Conservation (phyloP, 2,329 filamentous ascomycete species). For the Monosporascus ibericus region DNA sequence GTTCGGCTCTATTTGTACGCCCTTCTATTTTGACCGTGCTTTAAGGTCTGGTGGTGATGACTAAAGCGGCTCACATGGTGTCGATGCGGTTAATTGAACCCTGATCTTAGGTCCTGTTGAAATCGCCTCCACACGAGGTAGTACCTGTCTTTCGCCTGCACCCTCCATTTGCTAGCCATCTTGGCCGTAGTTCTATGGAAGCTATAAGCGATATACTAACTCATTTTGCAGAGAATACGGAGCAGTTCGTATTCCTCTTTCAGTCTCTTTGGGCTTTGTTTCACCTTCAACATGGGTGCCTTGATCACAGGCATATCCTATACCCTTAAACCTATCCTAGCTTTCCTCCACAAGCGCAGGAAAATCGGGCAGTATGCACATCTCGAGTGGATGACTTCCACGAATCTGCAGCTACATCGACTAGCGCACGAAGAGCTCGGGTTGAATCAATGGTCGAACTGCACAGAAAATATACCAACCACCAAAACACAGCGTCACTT, state of each 20-base stretch:
- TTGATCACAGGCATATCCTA: background rate
- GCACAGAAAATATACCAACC: background rate
- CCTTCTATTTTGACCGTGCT: too few species aligned
- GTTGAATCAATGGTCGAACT: background rate
- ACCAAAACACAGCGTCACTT: background rate
- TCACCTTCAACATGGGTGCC: background rate
- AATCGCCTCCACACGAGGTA: too few species aligned
- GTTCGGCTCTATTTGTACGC: background rate
- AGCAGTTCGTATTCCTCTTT: background rate
- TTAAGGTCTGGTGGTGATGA: too few species aligned
- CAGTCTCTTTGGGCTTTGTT: background rate
- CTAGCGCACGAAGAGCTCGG: background rate
- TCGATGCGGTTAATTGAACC: too few species aligned
- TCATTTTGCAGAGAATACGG: background rate
- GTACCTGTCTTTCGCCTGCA: too few species aligned
- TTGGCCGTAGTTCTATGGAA: background rate
- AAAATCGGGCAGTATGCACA: background rate
- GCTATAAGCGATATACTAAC: background rate
- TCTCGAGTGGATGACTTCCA: background rate
- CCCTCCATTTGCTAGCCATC: background rate
- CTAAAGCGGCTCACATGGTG: too few species aligned
- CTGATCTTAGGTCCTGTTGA: too few species aligned
- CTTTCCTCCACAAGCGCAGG: background rate
- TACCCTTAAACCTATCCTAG: background rate
- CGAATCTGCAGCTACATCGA: background rate